Percentiles rank a stretch among this genome's conserved stretches.
phyloP scores from a whole-genome alignment of 202 grass and related monocot species.

The Setaria viridis region DNA sequence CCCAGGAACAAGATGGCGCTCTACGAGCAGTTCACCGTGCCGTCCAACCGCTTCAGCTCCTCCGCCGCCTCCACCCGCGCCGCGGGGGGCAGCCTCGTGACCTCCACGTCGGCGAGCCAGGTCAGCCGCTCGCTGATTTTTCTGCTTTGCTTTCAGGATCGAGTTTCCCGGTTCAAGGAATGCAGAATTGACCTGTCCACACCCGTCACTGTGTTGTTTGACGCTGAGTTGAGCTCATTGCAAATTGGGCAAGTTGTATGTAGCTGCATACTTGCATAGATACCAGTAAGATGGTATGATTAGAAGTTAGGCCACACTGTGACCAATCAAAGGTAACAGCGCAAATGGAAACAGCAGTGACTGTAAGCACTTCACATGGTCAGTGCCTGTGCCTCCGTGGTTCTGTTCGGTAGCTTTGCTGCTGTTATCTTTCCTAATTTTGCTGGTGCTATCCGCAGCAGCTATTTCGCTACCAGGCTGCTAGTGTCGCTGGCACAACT shows the following conservation, averaged over 20 bases:
- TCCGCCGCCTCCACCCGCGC: slow-evolving; percentile 1
- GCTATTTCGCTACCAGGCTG: background rate
- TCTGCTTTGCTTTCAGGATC: background rate
- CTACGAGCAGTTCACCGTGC: slow-evolving; percentile 89
- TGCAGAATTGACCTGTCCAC: background rate
- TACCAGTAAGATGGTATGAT: background rate
- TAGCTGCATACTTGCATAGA: background rate
- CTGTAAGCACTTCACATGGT: background rate
- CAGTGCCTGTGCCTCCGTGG: background rate
- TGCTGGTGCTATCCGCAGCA: background rate
- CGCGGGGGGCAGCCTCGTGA: slow-evolving; percentile 25
- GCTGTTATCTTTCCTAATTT: background rate
- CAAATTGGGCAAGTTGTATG: background rate
- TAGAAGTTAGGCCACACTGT: background rate
- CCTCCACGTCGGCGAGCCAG: slow-evolving; percentile 63
- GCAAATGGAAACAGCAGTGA: background rate
- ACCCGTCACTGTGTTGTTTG: background rate
- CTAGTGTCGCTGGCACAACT: background rate
- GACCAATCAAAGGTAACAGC: background rate
- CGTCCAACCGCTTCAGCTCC: slow-evolving; percentile 64
- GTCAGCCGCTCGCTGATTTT: slow-evolving; percentile 30
- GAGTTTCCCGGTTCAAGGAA: background rate
- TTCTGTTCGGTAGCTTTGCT: background rate
- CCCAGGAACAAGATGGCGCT: slow-evolving; percentile 97
- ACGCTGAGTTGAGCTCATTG: background rate